Evolutionary conservation across 129 eudicot genomes (phyloP).

Genomic region (Chrysanthemum makinoi): DNA sequence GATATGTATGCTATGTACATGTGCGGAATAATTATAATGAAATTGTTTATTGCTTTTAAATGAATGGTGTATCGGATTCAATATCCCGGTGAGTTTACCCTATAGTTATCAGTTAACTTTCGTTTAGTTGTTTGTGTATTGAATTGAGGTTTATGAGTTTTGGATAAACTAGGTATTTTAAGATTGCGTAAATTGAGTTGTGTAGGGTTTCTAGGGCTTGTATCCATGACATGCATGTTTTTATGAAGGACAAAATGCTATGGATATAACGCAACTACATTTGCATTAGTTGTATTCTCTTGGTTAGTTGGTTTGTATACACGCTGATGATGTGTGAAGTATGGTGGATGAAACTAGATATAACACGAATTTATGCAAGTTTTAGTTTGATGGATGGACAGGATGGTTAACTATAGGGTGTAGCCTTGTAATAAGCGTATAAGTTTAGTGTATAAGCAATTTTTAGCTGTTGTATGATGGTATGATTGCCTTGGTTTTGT

Average conservation of each 20-base stretch:
- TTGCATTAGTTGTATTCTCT: conserved; percentile 5
- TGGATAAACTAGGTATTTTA: no score
- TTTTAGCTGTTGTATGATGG: background rate
- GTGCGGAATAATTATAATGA: background rate
- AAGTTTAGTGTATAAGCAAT: background rate
- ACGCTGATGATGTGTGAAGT: conserved; percentile 9
- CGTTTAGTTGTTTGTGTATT: no score
- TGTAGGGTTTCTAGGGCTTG: no score
- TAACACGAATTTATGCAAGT: background rate
- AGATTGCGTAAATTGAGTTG: no score
- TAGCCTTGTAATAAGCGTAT: background rate
- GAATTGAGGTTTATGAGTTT: no score
- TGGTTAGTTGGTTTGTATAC: background rate
- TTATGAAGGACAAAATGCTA: background rate
- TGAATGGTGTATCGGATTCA: no score
- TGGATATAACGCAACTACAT: conserved; percentile 1
- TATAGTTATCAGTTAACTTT: no score
- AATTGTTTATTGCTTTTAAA: background rate
- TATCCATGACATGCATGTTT: no score
- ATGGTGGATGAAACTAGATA: conserved; percentile 12
- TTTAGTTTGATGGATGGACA: conserved; percentile 10
- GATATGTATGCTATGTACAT: background rate
- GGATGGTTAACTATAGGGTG: background rate
- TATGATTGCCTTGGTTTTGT: conserved; percentile 8
- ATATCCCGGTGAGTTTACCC: no score